A percentile compares a stretch with the other conserved stretches of the same genome.
These are phyloP conservation scores for Pachysandra terminalis DNA, from an alignment of 164 flowering plant species.

Conservation along the genomic window DNA sequence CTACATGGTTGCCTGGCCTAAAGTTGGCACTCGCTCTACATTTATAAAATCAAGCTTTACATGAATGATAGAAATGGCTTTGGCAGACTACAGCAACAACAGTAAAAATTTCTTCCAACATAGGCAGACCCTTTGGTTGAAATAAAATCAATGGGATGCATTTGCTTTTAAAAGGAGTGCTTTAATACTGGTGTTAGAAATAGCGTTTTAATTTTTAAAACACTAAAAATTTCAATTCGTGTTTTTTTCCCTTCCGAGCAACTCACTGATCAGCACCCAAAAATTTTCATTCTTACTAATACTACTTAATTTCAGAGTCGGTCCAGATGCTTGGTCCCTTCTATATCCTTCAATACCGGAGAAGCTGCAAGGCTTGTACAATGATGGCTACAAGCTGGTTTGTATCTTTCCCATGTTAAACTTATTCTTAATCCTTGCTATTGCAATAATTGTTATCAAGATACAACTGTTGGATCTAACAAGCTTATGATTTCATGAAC, in stretches of 20 bases:
- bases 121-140: too few relatives aligned
- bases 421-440: conserved; percentile 8
- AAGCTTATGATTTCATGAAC: background rate
- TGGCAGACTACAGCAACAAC: too few relatives aligned
- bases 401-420: conserved; percentile 8
- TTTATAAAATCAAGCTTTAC: too few relatives aligned
- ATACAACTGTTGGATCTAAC: background rate
- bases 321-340: conserved; percentile 96
- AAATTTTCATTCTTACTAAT: background rate
- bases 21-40: too few relatives aligned
- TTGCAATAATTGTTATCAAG: background rate
- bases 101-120: too few relatives aligned
- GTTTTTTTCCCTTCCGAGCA: background rate
- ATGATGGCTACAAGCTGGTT: conserved; percentile 94
- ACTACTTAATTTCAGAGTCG: conserved; percentile 43
- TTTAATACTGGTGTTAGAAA: too few relatives aligned
- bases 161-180: too few relatives aligned
- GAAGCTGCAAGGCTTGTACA: conserved; percentile 68
- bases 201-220: too few relatives aligned
- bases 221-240: background rate
- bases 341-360: conserved; percentile 81
- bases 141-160: too few relatives aligned
- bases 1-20: too few relatives aligned
- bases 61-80: too few relatives aligned
- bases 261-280: background rate